These are phyloP conservation scores for Lathyrus oleraceus DNA, from an alignment of 306 rosid genomes.

Conservation along the genomic window DNA sequence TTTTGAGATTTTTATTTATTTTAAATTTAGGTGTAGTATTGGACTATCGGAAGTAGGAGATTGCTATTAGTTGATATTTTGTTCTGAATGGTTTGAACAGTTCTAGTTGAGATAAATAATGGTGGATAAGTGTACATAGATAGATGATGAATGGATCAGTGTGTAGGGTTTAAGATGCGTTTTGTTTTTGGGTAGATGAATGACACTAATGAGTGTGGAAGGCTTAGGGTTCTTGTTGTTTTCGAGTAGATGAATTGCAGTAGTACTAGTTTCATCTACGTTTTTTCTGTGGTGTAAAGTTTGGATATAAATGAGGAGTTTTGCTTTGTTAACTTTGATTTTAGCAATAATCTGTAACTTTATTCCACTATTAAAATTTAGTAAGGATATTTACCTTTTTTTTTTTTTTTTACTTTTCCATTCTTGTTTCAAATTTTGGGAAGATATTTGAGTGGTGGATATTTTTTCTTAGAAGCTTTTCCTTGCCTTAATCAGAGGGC, in stretches of 20 bases:
- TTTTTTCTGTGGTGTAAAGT: slow-evolving; percentile 13
- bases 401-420: too few relatives aligned
- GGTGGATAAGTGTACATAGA: slow-evolving; percentile 8
- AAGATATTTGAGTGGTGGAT: neutral
- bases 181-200: neutral
- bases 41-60: neutral
- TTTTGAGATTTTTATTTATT: slow-evolving; percentile 3
- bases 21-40: neutral
- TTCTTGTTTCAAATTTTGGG: neutral
- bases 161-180: neutral
- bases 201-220: neutral
- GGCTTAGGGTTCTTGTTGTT: neutral
- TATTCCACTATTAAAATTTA: neutral
- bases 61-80: slow-evolving; percentile 25
- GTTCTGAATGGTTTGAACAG: slow-evolving; percentile 5
- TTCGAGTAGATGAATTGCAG: slow-evolving; percentile 1
- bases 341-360: neutral
- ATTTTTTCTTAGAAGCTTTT: slow-evolving; percentile 12
- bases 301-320: slow-evolving; percentile 2
- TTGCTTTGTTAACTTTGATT: neutral
- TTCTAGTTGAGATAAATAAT: neutral
- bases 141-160: slow-evolving; percentile 8
- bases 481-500: neutral
- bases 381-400: neutral
- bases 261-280: neutral